Evolutionary conservation across 2,329 filamentous ascomycete genomes (phyloP).

Genomic region (Colletotrichum neosansevieriae): DNA sequence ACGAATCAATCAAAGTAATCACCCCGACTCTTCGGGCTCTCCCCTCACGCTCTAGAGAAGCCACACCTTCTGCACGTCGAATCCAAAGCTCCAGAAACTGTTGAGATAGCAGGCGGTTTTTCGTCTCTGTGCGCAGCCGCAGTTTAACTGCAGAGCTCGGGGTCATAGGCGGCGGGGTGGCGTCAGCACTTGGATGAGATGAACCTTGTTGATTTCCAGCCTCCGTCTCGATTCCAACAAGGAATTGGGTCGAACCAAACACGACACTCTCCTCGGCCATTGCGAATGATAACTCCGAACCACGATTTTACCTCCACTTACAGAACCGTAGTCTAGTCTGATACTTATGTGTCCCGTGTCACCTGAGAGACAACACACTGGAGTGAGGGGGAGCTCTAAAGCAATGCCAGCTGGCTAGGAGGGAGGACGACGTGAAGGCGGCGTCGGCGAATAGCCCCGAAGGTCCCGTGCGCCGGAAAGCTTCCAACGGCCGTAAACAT

Average conservation of each 20-base stretch:
- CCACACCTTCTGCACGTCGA: background rate
- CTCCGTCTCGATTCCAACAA: constrained; percentile 4
- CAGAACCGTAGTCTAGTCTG: too few relatives aligned
- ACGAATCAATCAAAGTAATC: too few relatives aligned
- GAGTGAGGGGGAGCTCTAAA: background rate
- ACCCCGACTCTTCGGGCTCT: background rate
- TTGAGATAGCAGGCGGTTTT: constrained; percentile 10
- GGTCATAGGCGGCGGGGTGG: background rate
- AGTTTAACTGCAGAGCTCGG: constrained; percentile 24
- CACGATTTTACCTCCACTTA: background rate
- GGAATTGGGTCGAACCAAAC: constrained; percentile 2
- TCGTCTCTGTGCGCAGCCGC: background rate
- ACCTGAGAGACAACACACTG: constrained; percentile 10
- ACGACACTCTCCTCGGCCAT: background rate
- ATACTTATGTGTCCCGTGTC: constrained; percentile 3
- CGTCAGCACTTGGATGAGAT: constrained; percentile 10
- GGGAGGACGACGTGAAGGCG: background rate
- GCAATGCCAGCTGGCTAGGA: constrained; percentile 26
- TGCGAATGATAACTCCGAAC: background rate
- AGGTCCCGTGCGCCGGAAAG: constrained; percentile 27
- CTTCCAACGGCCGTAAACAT: constrained; percentile 18
- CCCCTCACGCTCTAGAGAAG: constrained; percentile 3
- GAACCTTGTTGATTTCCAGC: constrained; percentile 18
- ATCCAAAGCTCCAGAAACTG: constrained; percentile 5
- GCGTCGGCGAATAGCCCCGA: constrained; percentile 5